Evolutionary conservation across 441 rosid species (phyloP), one percentile per base, ranked within the genome.

Genomic region (Corymbia calophylla): DNA sequence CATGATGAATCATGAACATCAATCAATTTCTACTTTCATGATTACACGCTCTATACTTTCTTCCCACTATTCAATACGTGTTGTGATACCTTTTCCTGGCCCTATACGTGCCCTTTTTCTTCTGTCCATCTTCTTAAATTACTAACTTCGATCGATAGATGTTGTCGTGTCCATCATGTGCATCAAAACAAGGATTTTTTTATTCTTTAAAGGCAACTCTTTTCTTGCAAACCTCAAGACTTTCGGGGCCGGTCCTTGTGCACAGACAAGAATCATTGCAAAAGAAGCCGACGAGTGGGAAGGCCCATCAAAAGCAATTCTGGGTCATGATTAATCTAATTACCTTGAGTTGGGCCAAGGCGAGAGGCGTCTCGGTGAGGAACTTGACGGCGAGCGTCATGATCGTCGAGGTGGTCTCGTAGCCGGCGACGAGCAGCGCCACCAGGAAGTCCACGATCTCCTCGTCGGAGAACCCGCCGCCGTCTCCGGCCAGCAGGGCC

Each of bases 391-490:
- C 92, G 94, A 94, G 88, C 80, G 94, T 88, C 94, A 95, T 88
- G 86, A 94, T 92, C 77, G 91, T 88, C 44, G 97, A 93, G 51
- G 97, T 93, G 87, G 97, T 95, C 93, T 95, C 96, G 89, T 95
- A 94, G 89, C 97, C 97, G 90, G 95, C 96, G 91, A 94, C 90
- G 18, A 95, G 93, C 90, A 95, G 92, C 86, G 94, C 96, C 92
- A 95, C 91, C 84, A 94, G 90, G 90, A 94, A 94, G 84, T 94
- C 94, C 86, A 94, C 94, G 91, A 94, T 94, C 92, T 95, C 95
- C 88, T 94, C 96, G 73, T 95, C 95, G 89, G 95, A 93, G 92
- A 95, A 94, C 0, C 87, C 58, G 11, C 87, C 58, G 31, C 54
- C 87, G 53, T 7, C 32, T 12, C 55, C 54, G 23, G 54, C 56